Conservation (phyloP, 129 eudicot species). For the Oenanthe sinensis region DNA sequence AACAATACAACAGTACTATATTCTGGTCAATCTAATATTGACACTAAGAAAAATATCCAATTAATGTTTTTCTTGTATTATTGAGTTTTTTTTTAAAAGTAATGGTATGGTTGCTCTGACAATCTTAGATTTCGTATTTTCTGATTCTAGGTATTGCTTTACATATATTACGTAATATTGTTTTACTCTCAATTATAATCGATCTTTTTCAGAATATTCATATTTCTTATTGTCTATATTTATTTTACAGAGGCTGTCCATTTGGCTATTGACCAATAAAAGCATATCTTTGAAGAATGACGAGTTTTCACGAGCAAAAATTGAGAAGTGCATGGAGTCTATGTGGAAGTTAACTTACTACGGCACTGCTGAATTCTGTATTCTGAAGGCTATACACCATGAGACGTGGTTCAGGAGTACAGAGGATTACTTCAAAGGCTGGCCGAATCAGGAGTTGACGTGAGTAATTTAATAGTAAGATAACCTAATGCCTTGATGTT, state of each 20-base stretch:
- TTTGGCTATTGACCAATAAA: constrained; percentile 51
- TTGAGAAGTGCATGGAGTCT: constrained; percentile 70
- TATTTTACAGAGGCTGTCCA: constrained; percentile 50
- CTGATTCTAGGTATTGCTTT: not conserved
- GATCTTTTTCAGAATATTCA: not conserved
- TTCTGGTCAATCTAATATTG: too few relatives aligned
- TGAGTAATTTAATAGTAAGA: constrained; percentile 24
- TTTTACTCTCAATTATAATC: not conserved
- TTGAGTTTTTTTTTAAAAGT: not conserved
- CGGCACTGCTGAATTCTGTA: constrained; percentile 51
- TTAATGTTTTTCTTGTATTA: not conserved
- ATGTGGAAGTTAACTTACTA: constrained; percentile 92
- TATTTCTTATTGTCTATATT: not conserved
- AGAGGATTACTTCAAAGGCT: constrained; percentile 57
- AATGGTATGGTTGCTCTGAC: not conserved
- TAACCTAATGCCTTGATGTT: not conserved
- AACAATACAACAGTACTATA: too few relatives aligned
- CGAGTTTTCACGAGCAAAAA: constrained; percentile 43
- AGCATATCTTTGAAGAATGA: constrained; percentile 34
- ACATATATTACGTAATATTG: not conserved
- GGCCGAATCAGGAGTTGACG: constrained; percentile 85
- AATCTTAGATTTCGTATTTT: not conserved
- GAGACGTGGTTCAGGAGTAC: constrained; percentile 75
- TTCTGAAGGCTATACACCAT: constrained; percentile 36
- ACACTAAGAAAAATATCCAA: not conserved